Percentiles rank a stretch among this genome's conserved stretches.
These are phyloP conservation scores for Boletus rufocinnamomeus DNA, from an alignment of 768 basidiomycete species.

Conservation along the genomic window DNA sequence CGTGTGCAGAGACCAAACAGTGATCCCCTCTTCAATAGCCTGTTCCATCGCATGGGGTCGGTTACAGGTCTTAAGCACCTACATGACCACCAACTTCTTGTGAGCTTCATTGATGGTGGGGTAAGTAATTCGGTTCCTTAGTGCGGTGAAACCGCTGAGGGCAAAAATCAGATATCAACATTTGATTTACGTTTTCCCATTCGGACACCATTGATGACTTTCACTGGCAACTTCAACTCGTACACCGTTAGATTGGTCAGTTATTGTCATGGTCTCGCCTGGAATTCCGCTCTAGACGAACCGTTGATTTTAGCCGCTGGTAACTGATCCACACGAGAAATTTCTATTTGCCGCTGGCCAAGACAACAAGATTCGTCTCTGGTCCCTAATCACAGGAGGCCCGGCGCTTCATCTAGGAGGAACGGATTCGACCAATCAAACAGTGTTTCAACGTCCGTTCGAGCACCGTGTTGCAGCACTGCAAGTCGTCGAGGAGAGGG, in stretches of 20 bases:
- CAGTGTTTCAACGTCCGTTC: conserved; percentile 40
- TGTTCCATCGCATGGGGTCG: conserved; percentile 42
- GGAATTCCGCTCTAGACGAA: conserved; percentile 4
- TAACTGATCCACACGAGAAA: conserved; percentile 54
- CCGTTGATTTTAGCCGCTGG: conserved; percentile 52
- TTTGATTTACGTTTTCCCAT: conserved; percentile 64
- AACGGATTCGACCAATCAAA: not conserved
- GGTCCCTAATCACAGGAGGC: conserved; percentile 63
- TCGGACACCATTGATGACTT: conserved; percentile 46
- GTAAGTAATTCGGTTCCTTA: conserved; percentile 39
- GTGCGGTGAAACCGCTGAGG: not conserved
- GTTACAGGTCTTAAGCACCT: conserved; percentile 55
- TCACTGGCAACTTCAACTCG: conserved; percentile 60
- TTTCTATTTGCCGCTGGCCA: conserved; percentile 71
- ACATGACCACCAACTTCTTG: conserved; percentile 53
- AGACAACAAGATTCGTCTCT: conserved; percentile 63
- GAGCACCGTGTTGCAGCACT: conserved; percentile 45
- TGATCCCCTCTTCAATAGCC: conserved; percentile 42
- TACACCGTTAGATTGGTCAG: conserved; percentile 54
- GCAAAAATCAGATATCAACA: conserved; percentile 50
- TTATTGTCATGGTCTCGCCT: conserved; percentile 2
- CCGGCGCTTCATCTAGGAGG: conserved; percentile 22
- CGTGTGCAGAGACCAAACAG: conserved; percentile 42
- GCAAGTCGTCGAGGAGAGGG: conserved; percentile 48
- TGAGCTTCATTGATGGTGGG: conserved; percentile 59